Percentiles rank a stretch among this genome's conserved stretches.
phyloP scores from a whole-genome alignment of 2,329 filamentous ascomycete species.

The Fusarium odoratissimum region DNA sequence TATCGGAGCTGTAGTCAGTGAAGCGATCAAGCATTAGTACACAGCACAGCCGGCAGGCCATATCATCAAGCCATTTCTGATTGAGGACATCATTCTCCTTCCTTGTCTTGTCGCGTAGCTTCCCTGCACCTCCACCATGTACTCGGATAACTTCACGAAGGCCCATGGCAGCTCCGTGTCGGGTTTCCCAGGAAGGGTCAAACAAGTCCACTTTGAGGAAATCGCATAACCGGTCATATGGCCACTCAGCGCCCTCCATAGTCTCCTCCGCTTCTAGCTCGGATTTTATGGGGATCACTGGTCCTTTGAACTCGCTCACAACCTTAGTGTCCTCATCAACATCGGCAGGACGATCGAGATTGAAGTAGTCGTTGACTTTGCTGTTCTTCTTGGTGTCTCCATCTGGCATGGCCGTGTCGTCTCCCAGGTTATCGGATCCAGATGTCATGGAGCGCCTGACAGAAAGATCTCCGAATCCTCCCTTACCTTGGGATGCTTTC shows the following conservation, averaged over 20 bases:
- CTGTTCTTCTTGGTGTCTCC: conserved; percentile 69
- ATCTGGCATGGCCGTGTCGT: conserved; percentile 67
- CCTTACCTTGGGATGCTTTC: conserved; percentile 86
- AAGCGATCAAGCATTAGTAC: conserved; percentile 98
- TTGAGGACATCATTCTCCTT: conserved; percentile 84
- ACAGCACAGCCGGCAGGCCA: conserved; percentile 93
- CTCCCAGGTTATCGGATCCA: conserved; percentile 70
- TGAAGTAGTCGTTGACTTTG: conserved; percentile 87
- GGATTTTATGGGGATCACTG: conserved; percentile 82
- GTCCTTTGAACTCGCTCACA: conserved; percentile 94
- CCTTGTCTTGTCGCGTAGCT: conserved; percentile 75
- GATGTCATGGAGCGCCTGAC: conserved; percentile 70
- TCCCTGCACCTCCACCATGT: conserved; percentile 90
- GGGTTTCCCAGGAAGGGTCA: conserved; percentile 92
- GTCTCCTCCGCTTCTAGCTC: conserved; percentile 83
- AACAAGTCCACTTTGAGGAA: conserved; percentile 95
- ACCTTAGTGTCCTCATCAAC: conserved; percentile 92
- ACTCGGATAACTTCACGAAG: conserved; percentile 90
- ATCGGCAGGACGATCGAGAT: conserved; percentile 79
- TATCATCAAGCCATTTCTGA: conserved; percentile 88
- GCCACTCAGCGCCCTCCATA: conserved; percentile 87
- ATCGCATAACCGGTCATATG: conserved; percentile 92
- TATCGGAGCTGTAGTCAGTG: conserved; percentile 97
- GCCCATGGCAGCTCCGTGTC: conserved; percentile 96
- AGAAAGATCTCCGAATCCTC: conserved; percentile 88